Percentiles rank a stretch among this genome's conserved stretches.
Conservation (phyloP, 169 alveolate species). For the Amoebophrya sp. region DNA sequence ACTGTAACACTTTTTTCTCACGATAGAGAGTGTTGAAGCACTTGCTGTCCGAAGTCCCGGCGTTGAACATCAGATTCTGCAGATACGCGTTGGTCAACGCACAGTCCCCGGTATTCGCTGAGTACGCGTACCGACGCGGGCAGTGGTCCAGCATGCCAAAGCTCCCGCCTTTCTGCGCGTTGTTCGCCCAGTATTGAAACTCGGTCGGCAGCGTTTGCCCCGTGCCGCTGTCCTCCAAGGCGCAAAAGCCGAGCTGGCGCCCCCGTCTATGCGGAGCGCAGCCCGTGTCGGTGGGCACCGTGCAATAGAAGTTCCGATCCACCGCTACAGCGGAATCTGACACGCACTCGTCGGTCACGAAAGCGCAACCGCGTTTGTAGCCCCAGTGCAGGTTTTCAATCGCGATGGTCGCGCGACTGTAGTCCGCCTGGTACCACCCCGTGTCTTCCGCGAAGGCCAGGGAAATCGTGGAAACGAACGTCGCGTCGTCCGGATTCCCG, state of each 20-base stretch:
- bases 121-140: not conserved
- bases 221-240: not conserved
- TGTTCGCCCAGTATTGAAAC: not conserved
- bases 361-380: not conserved
- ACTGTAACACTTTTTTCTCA: not conserved
- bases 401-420: not conserved
- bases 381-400: slow-evolving; percentile 12
- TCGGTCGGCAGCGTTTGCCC: too few species aligned
- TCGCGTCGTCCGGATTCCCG: not conserved
- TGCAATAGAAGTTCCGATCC: not conserved
- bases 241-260: slow-evolving; percentile 9
- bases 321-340: not conserved
- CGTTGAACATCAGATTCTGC: not conserved
- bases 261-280: not conserved
- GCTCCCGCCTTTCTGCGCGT: not conserved
- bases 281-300: not conserved
- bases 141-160: slow-evolving; percentile 16
- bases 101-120: not conserved
- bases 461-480: not conserved
- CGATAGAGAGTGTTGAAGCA: not conserved
- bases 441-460: slow-evolving; percentile 9
- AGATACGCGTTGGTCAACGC: not conserved
- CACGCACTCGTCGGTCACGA: not conserved
- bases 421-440: not conserved
- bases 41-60: not conserved